Evolutionary conservation across 179 eudicot genomes (phyloP), one percentile per base, ranked within the genome.

Genomic region (Nepenthes alata): DNA sequence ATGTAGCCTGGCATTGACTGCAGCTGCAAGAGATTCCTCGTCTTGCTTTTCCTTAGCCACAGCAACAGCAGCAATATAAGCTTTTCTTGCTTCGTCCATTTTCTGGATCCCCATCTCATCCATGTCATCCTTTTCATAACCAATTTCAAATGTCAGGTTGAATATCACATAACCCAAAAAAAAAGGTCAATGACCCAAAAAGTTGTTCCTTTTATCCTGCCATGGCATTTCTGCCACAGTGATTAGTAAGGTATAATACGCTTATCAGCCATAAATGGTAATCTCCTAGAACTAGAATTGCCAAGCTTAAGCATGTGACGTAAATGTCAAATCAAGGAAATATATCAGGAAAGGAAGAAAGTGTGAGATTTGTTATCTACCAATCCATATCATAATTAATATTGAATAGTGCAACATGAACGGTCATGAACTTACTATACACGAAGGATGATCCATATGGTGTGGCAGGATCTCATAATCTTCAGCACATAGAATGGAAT

Each of bases 71-170:
- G 77, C 78, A 61, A 80, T 63, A 72, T 93, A 93, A 63, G 81
- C 83, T 75, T 78, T 75, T 67, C 77, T 72, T 62, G 96, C 96
- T 49, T 56, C 84, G 72, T 89, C 95, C 84, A 93, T 72, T 61
- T 66, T 71, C 65, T 69, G 79, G 75, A 77, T 77, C 75, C 83
- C 82, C 8, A 34, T 64, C 62, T 78, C 95, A 53, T 83, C 72
- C 52, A 73, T 63, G 60, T 71, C 78, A 59, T 88, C 89, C 96
- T 93, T 67, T 65, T 57, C 6, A 64, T 58, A 5, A 38, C 25
- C 55, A 51, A 68, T 13, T 59, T 10, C 54, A 60, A 47, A 49
- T 4, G 12, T 34, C 10, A 10, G n/a, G 59, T 2, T 55, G 25
- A 48, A 13, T n/a, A 50, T 36, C 15, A 50, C 13, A 11, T 50